Evolutionary conservation across 1,284 basidiomycete species (phyloP).

Genomic region (Ceratobasidium sp.): DNA sequence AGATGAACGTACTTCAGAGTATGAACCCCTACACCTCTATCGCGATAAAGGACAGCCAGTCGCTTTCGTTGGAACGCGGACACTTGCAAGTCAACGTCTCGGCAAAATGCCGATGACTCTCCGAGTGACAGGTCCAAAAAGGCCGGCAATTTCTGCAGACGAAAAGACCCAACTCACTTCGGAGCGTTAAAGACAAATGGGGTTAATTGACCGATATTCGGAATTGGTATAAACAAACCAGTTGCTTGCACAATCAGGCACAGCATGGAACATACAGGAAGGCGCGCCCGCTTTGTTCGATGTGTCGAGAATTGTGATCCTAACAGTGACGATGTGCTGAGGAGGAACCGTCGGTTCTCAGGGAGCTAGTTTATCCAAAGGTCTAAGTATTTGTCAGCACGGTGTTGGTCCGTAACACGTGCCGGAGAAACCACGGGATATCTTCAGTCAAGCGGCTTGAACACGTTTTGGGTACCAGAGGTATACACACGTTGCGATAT

Average conservation of each 20-base stretch:
- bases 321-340: constrained; percentile 13
- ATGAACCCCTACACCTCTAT: constrained; percentile 3
- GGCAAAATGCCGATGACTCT: constrained; percentile 35
- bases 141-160: constrained; percentile 8
- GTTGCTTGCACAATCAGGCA: constrained; percentile 21
- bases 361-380: constrained; percentile 10
- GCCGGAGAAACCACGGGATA: constrained; percentile 40
- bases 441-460: constrained; percentile 16
- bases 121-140: constrained; percentile 28
- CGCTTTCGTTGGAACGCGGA: constrained; percentile 3
- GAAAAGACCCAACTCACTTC: constrained; percentile 10
- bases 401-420: constrained; percentile 33
- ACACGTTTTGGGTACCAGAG: constrained; percentile 1
- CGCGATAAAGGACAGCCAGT: neutral
- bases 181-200: constrained; percentile 15
- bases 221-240: neutral
- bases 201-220: constrained; percentile 7
- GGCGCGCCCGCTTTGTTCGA: constrained; percentile 15
- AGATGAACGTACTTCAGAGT: neutral
- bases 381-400: constrained; percentile 11
- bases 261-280: neutral
- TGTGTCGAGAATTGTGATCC: constrained; percentile 22
- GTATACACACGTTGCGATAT: constrained; percentile 26
- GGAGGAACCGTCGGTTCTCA: constrained; percentile 19
- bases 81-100: constrained; percentile 9